A percentile compares a stretch with the other conserved stretches of the same genome.
phyloP scores from a whole-genome alignment of 306 rosid genomes.

The Canavalia gladiata region DNA sequence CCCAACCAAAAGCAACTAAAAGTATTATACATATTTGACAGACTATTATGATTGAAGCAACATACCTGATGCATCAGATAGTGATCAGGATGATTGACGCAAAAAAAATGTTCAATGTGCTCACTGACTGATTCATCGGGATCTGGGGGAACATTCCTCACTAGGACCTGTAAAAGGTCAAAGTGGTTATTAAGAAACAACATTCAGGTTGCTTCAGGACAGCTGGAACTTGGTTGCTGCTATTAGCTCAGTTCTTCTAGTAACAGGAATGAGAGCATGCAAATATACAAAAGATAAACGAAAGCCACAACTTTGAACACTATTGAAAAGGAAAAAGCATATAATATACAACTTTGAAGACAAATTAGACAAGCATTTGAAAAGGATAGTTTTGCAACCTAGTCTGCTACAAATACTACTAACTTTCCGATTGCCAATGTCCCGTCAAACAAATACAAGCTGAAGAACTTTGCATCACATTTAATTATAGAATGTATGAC shows the following conservation, averaged over 20 bases:
- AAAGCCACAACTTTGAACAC: slow-evolving; percentile 5
- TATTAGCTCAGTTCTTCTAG: slow-evolving; percentile 13
- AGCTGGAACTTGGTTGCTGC: slow-evolving; percentile 16
- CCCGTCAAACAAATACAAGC: slow-evolving; percentile 7
- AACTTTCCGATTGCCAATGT: slow-evolving; percentile 3
- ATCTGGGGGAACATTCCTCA: slow-evolving; percentile 92
- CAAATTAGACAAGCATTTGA: slow-evolving; percentile 30
- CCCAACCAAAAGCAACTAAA: slow-evolving; percentile 1
- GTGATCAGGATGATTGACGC: slow-evolving; percentile 89
- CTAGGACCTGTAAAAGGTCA: slow-evolving; percentile 69
- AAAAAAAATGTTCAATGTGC: slow-evolving; percentile 92
- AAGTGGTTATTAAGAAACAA: slow-evolving; percentile 31
- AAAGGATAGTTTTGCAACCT: slow-evolving; percentile 27
- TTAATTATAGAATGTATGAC: not conserved
- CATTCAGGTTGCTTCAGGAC: slow-evolving; percentile 28
- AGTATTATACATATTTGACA: not conserved
- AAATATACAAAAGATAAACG: slow-evolving; percentile 35
- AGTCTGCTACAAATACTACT: slow-evolving; percentile 10
- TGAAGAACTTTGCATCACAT: not conserved
- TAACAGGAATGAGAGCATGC: slow-evolving; percentile 3
- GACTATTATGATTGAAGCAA: slow-evolving; percentile 28
- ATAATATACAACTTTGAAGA: not conserved
- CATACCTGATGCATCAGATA: slow-evolving; percentile 88
- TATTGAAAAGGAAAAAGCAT: not conserved
- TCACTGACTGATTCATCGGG: slow-evolving; percentile 87